Evolutionary conservation across 805 yeast species (phyloP), one percentile per base, ranked within the genome.

Genomic region (Wickerhamomyces ciferrii): DNA sequence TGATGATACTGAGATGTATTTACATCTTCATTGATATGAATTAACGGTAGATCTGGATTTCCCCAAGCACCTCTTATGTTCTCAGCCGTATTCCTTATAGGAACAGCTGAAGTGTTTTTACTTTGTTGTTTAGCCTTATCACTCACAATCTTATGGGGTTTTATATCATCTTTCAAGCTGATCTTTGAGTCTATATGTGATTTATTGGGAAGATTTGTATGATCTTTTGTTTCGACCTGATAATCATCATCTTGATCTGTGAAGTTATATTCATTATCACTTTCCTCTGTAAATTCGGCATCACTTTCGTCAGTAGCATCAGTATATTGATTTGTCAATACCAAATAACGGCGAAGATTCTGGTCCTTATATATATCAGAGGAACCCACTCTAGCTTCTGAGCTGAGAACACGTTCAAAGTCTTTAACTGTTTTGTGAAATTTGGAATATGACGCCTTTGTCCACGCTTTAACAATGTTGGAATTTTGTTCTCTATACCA

Each of bases 401-500:
- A 14, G 5, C 43, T 21, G 34, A 46, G 35, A 24, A 49, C 29
- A 20, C 18, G 42, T 48, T n/a, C 41, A 43, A 7, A 44, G 31
- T 2, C 42, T 42, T n/a, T 46, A 18, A 13, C 42, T 40, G 13
- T 45, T 42, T 18, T 47, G 46, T 9, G 42, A 2, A 27, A 35
- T 19, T 13, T 35, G 7, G 38, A 35, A 13, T 19, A 35, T 8
- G 38, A 19, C 9, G 21, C 38, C 15, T 19, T 35, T 41, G 46
- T 1, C 51, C 39, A 19, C 34, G 21, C 25, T 46, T 49, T 7
- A 51, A 37, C 41, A 58, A 48, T 3, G 54, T 43, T 29, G 50
- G 51, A 25, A 65, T 53, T 60, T 15, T 63, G 64, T 40, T 74
- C 74, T 18, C 63, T 51, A 17, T 67, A 56, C 89, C 88, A 85